Conservation (phyloP, 2,329 filamentous ascomycete species). For the Aspergillus sp. region DNA sequence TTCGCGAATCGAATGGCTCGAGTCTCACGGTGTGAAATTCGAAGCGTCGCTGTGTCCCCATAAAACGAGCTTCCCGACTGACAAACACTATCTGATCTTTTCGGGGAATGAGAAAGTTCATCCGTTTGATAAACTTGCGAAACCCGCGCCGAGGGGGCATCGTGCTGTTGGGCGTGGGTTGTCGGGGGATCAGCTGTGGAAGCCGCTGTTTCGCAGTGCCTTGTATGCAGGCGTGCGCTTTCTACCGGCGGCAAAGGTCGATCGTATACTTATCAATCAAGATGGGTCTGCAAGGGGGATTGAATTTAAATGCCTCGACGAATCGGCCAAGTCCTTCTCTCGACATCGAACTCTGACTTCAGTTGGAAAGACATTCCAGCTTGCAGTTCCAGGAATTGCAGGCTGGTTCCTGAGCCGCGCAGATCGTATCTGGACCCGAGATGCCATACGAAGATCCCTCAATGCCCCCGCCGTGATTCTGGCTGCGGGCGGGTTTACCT, state of each 20-base stretch:
- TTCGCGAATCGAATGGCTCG: neutral
- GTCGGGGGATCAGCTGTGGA: neutral
- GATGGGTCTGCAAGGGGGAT: neutral
- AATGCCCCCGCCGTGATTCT: neutral
- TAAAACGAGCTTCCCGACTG: neutral
- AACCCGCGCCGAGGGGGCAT: neutral
- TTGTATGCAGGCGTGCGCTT: neutral
- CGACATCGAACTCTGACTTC: neutral
- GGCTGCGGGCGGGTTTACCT: neutral
- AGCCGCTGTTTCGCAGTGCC: neutral
- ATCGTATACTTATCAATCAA: neutral
- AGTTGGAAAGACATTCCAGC: neutral
- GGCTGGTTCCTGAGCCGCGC: neutral
- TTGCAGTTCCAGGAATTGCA: neutral
- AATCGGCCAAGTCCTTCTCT: neutral
- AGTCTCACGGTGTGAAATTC: neutral
- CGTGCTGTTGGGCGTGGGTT: neutral
- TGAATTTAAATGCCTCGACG: neutral
- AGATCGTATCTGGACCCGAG: neutral
- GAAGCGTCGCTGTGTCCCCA: neutral
- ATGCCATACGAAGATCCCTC: neutral
- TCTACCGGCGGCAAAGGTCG: neutral
- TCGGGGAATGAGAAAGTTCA: neutral
- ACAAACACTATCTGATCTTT: neutral
- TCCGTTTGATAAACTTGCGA: neutral